Conservation (phyloP, 768 basidiomycete species). For the Austroboletus eburneus region DNA sequence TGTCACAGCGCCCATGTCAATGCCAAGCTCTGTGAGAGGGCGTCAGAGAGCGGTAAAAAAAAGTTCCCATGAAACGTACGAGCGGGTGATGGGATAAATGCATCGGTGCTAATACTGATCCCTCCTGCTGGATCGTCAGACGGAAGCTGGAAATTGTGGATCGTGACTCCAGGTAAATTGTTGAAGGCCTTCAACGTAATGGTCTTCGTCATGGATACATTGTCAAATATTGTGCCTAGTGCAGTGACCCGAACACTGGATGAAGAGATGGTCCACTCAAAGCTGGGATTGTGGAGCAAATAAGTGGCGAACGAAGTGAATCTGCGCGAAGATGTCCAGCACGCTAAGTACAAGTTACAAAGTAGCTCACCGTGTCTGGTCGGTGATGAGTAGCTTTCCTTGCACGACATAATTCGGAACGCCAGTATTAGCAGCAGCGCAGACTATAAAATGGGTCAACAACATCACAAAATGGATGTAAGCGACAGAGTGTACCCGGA, state of each 20-base stretch:
- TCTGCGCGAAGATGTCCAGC: slow-evolving; percentile 24
- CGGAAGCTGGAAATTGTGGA: slow-evolving; percentile 67
- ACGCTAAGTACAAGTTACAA: neutral
- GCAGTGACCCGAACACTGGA: slow-evolving; percentile 58
- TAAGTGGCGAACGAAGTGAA: slow-evolving; percentile 66
- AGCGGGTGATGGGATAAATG: slow-evolving; percentile 59
- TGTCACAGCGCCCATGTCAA: slow-evolving; percentile 59
- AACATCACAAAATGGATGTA: neutral
- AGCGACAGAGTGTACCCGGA: slow-evolving; percentile 36
- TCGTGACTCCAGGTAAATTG: slow-evolving; percentile 62
- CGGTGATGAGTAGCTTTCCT: slow-evolving; percentile 53
- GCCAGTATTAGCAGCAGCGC: slow-evolving; percentile 62
- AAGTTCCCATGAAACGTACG: slow-evolving; percentile 40
- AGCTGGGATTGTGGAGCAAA: slow-evolving; percentile 58
- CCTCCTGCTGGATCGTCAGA: slow-evolving; percentile 65
- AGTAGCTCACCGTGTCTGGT: slow-evolving; percentile 42
- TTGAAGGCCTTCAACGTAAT: slow-evolving; percentile 69
- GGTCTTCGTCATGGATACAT: slow-evolving; percentile 55
- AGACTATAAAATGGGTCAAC: slow-evolving; percentile 38
- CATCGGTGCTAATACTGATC: slow-evolving; percentile 66
- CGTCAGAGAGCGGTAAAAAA: slow-evolving; percentile 10
- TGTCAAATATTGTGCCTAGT: slow-evolving; percentile 65
- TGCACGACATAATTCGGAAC: slow-evolving; percentile 57
- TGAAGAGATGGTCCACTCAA: slow-evolving; percentile 70
- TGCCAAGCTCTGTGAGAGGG: slow-evolving; percentile 52